A percentile compares a stretch with the other conserved stretches of the same genome.
Conservation (phyloP, 345 rosid species). For the Salix dunnii region DNA sequence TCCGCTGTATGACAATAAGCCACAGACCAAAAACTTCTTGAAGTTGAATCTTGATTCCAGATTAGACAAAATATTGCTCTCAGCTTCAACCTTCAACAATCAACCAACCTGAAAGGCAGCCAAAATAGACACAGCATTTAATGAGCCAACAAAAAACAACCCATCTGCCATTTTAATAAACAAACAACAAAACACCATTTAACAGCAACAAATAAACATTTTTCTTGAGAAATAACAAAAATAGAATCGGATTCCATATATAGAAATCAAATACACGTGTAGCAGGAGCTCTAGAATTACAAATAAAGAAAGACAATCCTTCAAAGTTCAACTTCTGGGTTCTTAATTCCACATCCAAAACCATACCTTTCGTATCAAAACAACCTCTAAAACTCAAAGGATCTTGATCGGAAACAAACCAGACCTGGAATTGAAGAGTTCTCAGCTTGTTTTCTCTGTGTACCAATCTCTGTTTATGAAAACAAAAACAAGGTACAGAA, state of each 20-base stretch:
- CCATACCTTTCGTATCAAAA: background rate
- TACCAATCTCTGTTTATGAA: background rate
- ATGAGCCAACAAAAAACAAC: background rate
- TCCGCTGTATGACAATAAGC: background rate
- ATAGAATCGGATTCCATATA: background rate
- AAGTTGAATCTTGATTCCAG: slow-evolving; percentile 1
- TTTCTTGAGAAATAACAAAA: background rate
- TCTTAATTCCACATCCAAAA: background rate
- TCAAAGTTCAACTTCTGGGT: background rate
- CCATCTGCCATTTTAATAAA: background rate
- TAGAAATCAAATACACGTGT: background rate
- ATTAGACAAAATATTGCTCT: background rate
- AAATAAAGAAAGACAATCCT: background rate
- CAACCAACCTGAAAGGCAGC: background rate
- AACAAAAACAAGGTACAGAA: background rate
- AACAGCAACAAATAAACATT: background rate
- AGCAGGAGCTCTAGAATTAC: background rate
- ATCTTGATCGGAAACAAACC: background rate
- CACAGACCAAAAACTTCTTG: background rate
- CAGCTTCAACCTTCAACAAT: slow-evolving; percentile 2
- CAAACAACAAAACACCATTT: background rate
- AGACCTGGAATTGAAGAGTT: background rate
- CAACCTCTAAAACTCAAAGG: background rate
- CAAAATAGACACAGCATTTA: background rate
- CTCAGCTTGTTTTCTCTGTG: background rate